A percentile compares a stretch with the other conserved stretches of the same genome.
phyloP scores from a whole-genome alignment of 1,284 basidiomycete genomes.

The Pseudozyma hubeiensis region DNA sequence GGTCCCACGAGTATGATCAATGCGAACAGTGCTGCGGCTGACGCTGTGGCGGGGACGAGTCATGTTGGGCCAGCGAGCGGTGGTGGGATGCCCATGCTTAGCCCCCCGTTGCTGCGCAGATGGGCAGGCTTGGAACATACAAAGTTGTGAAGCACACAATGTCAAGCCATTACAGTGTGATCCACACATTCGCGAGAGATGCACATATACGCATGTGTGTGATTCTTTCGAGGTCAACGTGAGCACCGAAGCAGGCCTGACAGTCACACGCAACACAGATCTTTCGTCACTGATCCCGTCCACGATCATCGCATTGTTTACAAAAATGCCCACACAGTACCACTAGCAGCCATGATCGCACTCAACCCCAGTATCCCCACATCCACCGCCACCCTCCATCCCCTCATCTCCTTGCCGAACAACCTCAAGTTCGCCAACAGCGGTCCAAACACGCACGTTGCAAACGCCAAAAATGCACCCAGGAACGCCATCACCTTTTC shows the following conservation, averaged over 20 bases:
- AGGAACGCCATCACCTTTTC: slow-evolving; percentile 89
- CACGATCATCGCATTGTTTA: slow-evolving; percentile 1
- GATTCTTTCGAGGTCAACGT: no score
- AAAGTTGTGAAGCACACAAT: slow-evolving; percentile 23
- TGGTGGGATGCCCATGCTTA: slow-evolving; percentile 20
- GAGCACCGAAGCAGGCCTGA: no score
- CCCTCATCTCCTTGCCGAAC: slow-evolving; percentile 43
- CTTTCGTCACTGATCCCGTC: no score
- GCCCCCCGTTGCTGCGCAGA: slow-evolving; percentile 34
- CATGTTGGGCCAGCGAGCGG: neutral
- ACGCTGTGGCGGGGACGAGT: neutral
- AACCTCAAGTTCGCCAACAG: slow-evolving; percentile 58
- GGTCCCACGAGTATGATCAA: neutral
- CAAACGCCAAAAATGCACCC: slow-evolving; percentile 84
- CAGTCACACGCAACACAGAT: no score
- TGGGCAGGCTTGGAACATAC: slow-evolving; percentile 49
- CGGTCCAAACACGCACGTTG: slow-evolving; percentile 70
- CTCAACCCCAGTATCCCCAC: slow-evolving; percentile 46
- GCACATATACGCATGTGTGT: no score
- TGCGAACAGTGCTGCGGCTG: neutral
- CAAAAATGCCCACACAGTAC: slow-evolving; percentile 61
- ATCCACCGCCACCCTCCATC: slow-evolving; percentile 41
- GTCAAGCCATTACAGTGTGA: no score
- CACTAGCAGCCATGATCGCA: slow-evolving; percentile 54
- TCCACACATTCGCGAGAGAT: no score